phyloP scores from a whole-genome alignment of 2,329 filamentous ascomycete genomes.

The Penicillium sp. region DNA sequence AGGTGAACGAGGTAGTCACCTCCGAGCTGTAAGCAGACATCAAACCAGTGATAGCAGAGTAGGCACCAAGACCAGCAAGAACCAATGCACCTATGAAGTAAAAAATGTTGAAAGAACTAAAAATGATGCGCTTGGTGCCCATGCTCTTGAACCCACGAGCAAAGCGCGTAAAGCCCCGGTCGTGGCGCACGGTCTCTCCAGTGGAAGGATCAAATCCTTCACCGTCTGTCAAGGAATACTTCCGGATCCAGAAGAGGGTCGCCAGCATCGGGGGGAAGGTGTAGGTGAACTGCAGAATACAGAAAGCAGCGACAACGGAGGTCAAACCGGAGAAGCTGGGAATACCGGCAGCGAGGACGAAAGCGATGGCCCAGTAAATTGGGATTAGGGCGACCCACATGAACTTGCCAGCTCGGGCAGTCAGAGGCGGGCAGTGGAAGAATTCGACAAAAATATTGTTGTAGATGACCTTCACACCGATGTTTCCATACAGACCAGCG shows the following conservation, averaged over 20 bases:
- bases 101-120: conserved; percentile 10
- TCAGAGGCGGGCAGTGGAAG: conserved; percentile 52
- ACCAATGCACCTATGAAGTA: conserved; percentile 12
- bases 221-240: conserved; percentile 45
- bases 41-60: conserved; percentile 9
- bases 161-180: conserved; percentile 43
- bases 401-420: conserved; percentile 50
- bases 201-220: conserved; percentile 48
- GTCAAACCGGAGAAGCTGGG: conserved; percentile 54
- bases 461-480: conserved; percentile 52
- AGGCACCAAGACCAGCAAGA: conserved; percentile 14
- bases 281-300: conserved; percentile 61
- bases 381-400: conserved; percentile 54
- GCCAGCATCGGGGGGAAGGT: conserved; percentile 57
- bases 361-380: conserved; percentile 59
- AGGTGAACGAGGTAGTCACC: conserved; percentile 10
- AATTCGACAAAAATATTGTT: conserved; percentile 54
- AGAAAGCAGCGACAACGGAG: conserved; percentile 54
- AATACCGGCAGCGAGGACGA: conserved; percentile 56
- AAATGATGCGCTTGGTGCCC: conserved; percentile 12
- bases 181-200: conserved; percentile 35
- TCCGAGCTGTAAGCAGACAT: neutral
- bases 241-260: conserved; percentile 48
- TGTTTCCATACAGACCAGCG: conserved; percentile 51
- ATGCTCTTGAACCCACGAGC: conserved; percentile 38